Base-by-base conservation (phyloP, 495 filamentous ascomycete genomes). In the Aspergillus affinis region DNA sequence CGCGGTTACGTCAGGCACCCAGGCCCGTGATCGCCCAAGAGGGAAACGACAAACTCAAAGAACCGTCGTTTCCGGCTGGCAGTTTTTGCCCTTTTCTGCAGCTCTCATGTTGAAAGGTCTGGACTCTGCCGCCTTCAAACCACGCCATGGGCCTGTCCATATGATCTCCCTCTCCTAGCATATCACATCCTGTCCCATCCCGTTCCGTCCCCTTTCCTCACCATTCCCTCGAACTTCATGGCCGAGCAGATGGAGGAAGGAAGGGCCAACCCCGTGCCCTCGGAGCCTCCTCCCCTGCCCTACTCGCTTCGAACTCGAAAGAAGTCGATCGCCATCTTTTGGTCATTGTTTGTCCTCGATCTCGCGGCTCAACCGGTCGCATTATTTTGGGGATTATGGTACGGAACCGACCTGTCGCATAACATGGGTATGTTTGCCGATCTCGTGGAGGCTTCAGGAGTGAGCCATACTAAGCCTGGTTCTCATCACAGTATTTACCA, bases 371-470 rank as follows among this genome's bases (percentile, higher is more conserved):
- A 86, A 65, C 84, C 85, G 17, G 69, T 86, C 41, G 76, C 69
- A 3, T 70, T 88, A 12, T 87, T 86, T 63, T 88, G 79, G 70
- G 72, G 75, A 23, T 71, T 87, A 15, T 83, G 78, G 77, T 86
- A 85, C 64, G 74, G 68, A 51, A 84, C 80, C 18, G 69, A 75
- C 63, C 62, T 86, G 18, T 84, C 82, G 45, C 78, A 79, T 51
- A 85, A 85, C 54, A 58, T 84, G 60, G 75, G 79, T 80, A 78
- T 58, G 78, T 75, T 46, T 17, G 10, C 12, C 29, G 23, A 27
- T 44, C 10, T 19, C 30, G 15, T 23, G 30, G 17, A 15, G 3
- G 3, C 10, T 10, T 21, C n/a, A 15, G 6, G 3, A n/a, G 54
- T 13, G 15, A 12, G 21, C 19, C 6, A 48, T 48, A 19, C 48